These are phyloP conservation scores for Solanum rostratum DNA, from an alignment of 257 asterid species.

Conservation along the genomic window DNA sequence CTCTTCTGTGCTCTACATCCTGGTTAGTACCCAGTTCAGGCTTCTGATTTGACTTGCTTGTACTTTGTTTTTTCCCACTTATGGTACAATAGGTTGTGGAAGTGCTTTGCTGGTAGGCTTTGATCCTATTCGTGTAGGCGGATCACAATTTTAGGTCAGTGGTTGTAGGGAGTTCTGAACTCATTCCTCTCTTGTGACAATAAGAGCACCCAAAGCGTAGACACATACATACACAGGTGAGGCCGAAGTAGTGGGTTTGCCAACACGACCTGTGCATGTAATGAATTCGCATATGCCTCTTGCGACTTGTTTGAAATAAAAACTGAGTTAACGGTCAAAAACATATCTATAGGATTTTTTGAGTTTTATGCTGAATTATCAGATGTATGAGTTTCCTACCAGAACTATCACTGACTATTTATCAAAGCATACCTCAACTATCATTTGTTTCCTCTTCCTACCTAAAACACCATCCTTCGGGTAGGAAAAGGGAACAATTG, in stretches of 20 bases:
- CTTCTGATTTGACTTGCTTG: background rate
- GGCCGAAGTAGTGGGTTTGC: background rate
- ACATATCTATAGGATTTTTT: no score
- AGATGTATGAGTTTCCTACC: background rate
- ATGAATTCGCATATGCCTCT: background rate
- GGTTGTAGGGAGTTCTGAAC: background rate
- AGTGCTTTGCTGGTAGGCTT: background rate
- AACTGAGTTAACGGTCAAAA: background rate
- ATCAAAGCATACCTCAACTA: no score
- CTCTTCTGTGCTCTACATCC: slow-evolving; percentile 23
- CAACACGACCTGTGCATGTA: background rate
- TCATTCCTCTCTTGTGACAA: background rate
- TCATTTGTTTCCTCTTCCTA: background rate
- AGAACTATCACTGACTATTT: no score
- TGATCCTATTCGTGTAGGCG: background rate
- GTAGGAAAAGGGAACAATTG: no score
- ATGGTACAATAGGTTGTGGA: background rate
- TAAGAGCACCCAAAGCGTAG: background rate
- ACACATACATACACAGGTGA: background rate
- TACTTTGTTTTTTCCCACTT: background rate
- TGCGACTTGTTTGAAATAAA: background rate
- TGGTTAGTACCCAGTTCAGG: slow-evolving; percentile 16
- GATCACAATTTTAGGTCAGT: background rate
- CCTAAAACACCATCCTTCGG: background rate
- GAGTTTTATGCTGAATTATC: no score